Evolutionary conservation across 192 early-diverging fungal genomes (phyloP), one percentile per base, ranked within the genome.

Genomic region (Mortierella claussenii): DNA sequence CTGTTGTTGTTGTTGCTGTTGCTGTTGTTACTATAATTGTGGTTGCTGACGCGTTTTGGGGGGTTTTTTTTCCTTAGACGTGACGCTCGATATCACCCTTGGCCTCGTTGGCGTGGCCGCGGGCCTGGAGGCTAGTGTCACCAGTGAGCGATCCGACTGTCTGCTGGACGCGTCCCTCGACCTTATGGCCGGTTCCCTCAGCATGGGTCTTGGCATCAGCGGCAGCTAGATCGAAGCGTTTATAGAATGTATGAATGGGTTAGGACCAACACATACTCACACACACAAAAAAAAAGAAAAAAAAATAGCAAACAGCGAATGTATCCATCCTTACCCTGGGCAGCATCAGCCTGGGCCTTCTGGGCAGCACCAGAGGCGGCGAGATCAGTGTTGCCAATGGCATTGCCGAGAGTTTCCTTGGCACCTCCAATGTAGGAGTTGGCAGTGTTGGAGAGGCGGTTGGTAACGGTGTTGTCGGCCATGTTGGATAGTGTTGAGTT

Each of bases 191-290:
- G 0, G 54, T 13, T 18, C 65, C 54, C 21, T 66, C 64, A 12
- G 54, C 54, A 27, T 66, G 53, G n/a, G 54, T 66, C 64, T 56
- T 53, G 54, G 64, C 52, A 66, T 55, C 43, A 4, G 53, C 64
- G 2, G 31, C 54, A 26, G 64, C 64, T 24, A 56, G 54, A 13
- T 52, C 44, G 18, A n/a, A n/a, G n/a, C n/a, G n/a, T n/a, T n/a
- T n/a, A n/a, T n/a, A n/a, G n/a, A n/a, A n/a, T n/a, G n/a, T n/a
- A n/a, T n/a, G n/a, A n/a, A n/a, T n/a, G n/a, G n/a, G n/a, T n/a
- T n/a, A n/a, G n/a, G n/a, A n/a, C n/a, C n/a, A n/a, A n/a, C n/a
- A n/a, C n/a, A n/a, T n/a, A n/a, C n/a, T n/a, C n/a, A n/a, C n/a
- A n/a, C n/a, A n/a, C n/a, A n/a, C n/a, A n/a, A n/a, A n/a, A n/a